Evolutionary conservation across 805 yeast species (phyloP).

Genomic region (Candida vaughaniae): DNA sequence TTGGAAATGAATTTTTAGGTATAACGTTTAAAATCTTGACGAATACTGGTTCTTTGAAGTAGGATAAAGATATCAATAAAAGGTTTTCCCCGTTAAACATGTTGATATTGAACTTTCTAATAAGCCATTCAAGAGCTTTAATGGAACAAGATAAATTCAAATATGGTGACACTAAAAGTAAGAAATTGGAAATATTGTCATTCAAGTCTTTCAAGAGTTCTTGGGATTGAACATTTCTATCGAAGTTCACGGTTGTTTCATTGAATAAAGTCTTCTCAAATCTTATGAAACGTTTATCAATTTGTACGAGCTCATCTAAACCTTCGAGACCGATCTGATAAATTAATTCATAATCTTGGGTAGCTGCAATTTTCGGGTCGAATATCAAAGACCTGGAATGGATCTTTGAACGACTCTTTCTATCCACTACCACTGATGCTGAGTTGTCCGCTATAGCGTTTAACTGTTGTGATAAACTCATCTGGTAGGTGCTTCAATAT

Average conservation of each 20-base stretch:
- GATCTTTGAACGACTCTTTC: conserved; percentile 80
- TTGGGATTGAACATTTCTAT: conserved; percentile 75
- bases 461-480: conserved; percentile 76
- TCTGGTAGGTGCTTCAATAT: conserved; percentile 11
- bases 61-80: conserved; percentile 75
- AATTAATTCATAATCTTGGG: conserved; percentile 87
- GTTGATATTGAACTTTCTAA: conserved; percentile 86
- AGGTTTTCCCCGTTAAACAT: conserved; percentile 74
- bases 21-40: conserved; percentile 71
- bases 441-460: conserved; percentile 63
- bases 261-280: conserved; percentile 77
- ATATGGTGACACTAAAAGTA: conserved; percentile 72
- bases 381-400: conserved; percentile 88
- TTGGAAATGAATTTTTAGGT: conserved; percentile 63
- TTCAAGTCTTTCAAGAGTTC: conserved; percentile 78
- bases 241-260: conserved; percentile 74
- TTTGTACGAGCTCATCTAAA: conserved; percentile 61
- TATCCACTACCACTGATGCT: conserved; percentile 75
- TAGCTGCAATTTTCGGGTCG: conserved; percentile 84
- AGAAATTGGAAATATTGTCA: conserved; percentile 69
- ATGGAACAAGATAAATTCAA: conserved; percentile 73
- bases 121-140: conserved; percentile 90
- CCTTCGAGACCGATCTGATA: conserved; percentile 74
- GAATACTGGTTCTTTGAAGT: conserved; percentile 71
- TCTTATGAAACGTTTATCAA: conserved; percentile 73